A percentile compares a stretch with the other conserved stretches of the same genome.
Evolutionary conservation across 1,284 basidiomycete species (phyloP).

Genomic region (Ustilago sp.): DNA sequence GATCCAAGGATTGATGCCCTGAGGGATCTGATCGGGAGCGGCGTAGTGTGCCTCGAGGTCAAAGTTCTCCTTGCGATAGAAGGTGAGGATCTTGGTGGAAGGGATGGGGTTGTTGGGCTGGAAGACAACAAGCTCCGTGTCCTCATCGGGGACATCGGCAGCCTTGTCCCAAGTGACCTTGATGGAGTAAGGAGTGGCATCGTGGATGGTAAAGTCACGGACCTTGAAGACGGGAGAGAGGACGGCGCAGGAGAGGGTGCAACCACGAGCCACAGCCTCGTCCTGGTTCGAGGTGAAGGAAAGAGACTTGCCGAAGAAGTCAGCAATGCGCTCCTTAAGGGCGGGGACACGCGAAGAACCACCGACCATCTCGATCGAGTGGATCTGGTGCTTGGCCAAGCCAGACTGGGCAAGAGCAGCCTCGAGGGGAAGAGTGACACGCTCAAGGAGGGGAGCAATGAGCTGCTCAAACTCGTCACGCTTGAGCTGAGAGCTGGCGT

Average conservation of each 20-base stretch:
- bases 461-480: conserved; percentile 68
- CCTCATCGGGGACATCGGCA: conserved; percentile 68
- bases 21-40: conserved; percentile 56
- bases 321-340: conserved; percentile 64
- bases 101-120: conserved; percentile 69
- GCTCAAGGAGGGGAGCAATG: conserved; percentile 64
- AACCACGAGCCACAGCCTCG: conserved; percentile 67
- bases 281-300: conserved; percentile 69
- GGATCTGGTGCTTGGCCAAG: conserved; percentile 65
- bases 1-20: conserved; percentile 67
- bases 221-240: conserved; percentile 69
- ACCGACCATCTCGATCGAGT: conserved; percentile 67
- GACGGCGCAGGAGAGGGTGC: conserved; percentile 68
- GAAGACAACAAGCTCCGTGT: conserved; percentile 69
- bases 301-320: conserved; percentile 61
- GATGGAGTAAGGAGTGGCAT: conserved; percentile 67
- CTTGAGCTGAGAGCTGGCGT: conserved; percentile 67
- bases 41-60: conserved; percentile 66
- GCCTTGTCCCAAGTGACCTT: conserved; percentile 69
- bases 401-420: conserved; percentile 64
- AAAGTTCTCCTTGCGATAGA: conserved; percentile 70
- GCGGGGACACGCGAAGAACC: conserved; percentile 68
- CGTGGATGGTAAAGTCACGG: conserved; percentile 68
- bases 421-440: conserved; percentile 61
- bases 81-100: conserved; percentile 69